A percentile compares a stretch with the other conserved stretches of the same genome.
These are phyloP conservation scores for Corynespora cassiicola DNA, from an alignment of 2,329 filamentous ascomycete species.

Conservation along the genomic window DNA sequence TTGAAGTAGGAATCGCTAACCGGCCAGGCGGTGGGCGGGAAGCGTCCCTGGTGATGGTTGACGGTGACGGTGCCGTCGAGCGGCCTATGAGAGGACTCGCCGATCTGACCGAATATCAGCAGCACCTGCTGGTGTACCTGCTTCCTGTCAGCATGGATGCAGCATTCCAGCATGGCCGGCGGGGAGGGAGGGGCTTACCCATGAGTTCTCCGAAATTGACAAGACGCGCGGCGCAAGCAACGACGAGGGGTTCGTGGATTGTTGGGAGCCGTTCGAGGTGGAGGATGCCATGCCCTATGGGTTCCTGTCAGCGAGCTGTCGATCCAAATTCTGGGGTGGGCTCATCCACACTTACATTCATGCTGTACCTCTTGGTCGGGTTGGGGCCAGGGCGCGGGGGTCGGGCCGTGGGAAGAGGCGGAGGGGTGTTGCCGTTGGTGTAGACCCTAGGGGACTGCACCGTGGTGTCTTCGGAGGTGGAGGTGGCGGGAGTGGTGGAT, in stretches of 20 bases:
- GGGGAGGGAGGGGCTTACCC: slow-evolving; percentile 65
- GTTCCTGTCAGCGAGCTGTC: too few species aligned
- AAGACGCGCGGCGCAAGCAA: slow-evolving; percentile 80
- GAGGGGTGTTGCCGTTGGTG: slow-evolving; percentile 57
- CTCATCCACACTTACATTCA: slow-evolving; percentile 34
- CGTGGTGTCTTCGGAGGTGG: slow-evolving; percentile 74
- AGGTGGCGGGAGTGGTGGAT: slow-evolving; percentile 67
- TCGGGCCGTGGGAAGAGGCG: slow-evolving; percentile 54
- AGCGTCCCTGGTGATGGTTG: slow-evolving; percentile 81
- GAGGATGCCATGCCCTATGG: slow-evolving; percentile 62
- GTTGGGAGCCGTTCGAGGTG: slow-evolving; percentile 55
- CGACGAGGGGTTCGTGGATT: slow-evolving; percentile 68
- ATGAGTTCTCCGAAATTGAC: slow-evolving; percentile 81
- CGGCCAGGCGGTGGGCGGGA: slow-evolving; percentile 84
- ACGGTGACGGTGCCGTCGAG: slow-evolving; percentile 83
- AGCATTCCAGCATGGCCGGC: neutral
- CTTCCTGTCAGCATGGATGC: slow-evolving; percentile 14
- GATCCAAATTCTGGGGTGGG: too few species aligned
- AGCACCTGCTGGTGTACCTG: slow-evolving; percentile 93
- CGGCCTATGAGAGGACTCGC: slow-evolving; percentile 70
- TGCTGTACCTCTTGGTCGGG: slow-evolving; percentile 63
- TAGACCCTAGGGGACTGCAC: too few species aligned
- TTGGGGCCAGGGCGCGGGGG: slow-evolving; percentile 49
- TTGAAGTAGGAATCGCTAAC: slow-evolving; percentile 92
- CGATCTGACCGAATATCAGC: slow-evolving; percentile 80